phyloP scores from a whole-genome alignment of 192 early-diverging fungal genomes.

The Coemansia sp. region DNA sequence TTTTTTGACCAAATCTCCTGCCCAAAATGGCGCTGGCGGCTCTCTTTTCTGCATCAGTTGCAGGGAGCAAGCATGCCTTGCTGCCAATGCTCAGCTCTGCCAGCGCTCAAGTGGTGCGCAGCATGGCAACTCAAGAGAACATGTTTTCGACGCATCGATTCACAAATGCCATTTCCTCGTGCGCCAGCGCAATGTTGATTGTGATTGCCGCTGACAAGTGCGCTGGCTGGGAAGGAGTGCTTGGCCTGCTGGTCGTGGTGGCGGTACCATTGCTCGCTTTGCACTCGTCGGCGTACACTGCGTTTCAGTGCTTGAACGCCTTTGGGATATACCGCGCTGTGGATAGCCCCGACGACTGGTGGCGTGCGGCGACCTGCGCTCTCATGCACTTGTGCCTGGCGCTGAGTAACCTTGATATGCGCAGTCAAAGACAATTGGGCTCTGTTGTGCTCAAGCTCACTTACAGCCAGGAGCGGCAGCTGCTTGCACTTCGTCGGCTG shows the following conservation, averaged over 20 bases:
- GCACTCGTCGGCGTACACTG: background rate
- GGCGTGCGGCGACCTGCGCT: background rate
- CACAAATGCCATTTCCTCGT: background rate
- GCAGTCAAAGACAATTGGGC: slow-evolving; percentile 5
- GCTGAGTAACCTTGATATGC: slow-evolving; percentile 8
- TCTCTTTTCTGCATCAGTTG: background rate
- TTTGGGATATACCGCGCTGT: slow-evolving; percentile 15
- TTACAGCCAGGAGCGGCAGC: slow-evolving; percentile 13
- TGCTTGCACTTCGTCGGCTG: slow-evolving; percentile 11
- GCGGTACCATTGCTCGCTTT: background rate
- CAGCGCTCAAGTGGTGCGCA: background rate
- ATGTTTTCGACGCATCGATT: background rate
- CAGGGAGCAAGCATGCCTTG: background rate
- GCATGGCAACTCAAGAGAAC: background rate
- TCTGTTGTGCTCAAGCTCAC: slow-evolving; percentile 1
- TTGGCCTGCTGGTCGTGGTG: background rate
- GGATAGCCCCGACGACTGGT: background rate
- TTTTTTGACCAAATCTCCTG: too few relatives aligned
- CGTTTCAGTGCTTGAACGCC: slow-evolving; percentile 12
- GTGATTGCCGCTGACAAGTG: background rate
- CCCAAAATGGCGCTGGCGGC: background rate
- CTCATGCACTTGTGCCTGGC: slow-evolving; percentile 5
- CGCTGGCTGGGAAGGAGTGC: background rate
- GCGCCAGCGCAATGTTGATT: slow-evolving; percentile 1
- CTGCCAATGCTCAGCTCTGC: background rate